These are phyloP conservation scores for Asterella californica DNA, from an alignment of 225 moss, liverwort and hornwort genomes.

Conservation along the genomic window DNA sequence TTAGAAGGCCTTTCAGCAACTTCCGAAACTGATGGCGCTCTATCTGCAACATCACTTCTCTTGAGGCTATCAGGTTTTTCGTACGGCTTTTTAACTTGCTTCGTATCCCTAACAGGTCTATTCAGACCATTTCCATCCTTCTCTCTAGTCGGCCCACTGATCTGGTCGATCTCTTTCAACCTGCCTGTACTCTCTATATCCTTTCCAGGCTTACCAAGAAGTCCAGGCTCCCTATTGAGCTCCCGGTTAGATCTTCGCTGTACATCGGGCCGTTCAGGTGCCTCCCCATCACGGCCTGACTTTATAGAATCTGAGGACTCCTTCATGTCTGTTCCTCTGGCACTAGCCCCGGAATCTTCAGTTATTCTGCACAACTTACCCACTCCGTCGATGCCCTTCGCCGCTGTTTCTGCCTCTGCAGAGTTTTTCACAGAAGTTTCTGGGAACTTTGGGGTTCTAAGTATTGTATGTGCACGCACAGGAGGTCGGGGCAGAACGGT, in stretches of 20 bases:
- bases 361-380: constrained; percentile 9
- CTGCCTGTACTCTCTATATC: constrained; percentile 47
- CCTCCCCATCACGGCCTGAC: constrained; percentile 23
- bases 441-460: constrained; percentile 32
- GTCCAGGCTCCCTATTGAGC: constrained; percentile 54
- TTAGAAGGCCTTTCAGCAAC: constrained; percentile 45
- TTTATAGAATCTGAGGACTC: constrained; percentile 27
- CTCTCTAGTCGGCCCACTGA: constrained; percentile 32
- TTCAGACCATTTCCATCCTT: constrained; percentile 22
- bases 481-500: constrained; percentile 38
- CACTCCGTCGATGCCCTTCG: constrained; percentile 23
- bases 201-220: constrained; percentile 71
- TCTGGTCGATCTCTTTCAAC: constrained; percentile 46
- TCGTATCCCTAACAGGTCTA: constrained; percentile 44
- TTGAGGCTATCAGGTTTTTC: constrained; percentile 46
- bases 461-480: constrained; percentile 38
- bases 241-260: constrained; percentile 53
- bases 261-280: constrained; percentile 42
- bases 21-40: constrained; percentile 12
- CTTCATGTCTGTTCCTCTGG: constrained; percentile 30
- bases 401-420: constrained; percentile 16
- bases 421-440: constrained; percentile 20
- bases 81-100: constrained; percentile 45
- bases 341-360: constrained; percentile 25
- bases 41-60: constrained; percentile 34